Base-by-base conservation (phyloP, 2,329 filamentous ascomycete genomes). In the Ophiocordyceps sinensis region DNA sequence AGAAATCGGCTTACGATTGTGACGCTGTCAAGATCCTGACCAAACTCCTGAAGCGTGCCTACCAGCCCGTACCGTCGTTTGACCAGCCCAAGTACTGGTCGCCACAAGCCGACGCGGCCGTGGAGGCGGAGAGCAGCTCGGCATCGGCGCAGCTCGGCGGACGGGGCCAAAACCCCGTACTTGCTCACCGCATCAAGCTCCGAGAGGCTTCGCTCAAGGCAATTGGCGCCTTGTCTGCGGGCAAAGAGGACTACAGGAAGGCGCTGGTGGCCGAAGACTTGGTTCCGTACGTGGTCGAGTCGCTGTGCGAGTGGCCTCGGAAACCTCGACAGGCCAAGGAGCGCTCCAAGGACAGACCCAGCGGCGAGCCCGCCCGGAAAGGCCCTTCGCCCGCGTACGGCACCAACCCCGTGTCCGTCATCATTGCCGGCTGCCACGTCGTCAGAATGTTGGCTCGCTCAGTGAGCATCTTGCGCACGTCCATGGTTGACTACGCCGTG, bases 171-270 rank as follows among this genome's bases (percentile, higher is more conserved):
- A 68, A 78, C 23, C 69, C 75, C 2, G 58, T 61, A 51, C 72
- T 69, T 53, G 76, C 59, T 48, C 85, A 94, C 58, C 77, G 79
- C 21, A 79, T 88, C 59, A 80, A 72, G 49, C 73, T 87, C 48
- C 77, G 91, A 41, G 83, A 89, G 58, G 80, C 75, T 39, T 75
- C 79, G 2, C 63, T 96, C 15, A 79, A 80, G 52, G 87, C 86
- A 2, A 65, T 96, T 42, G 84, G 84, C n/a, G 82, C 86, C 3
- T 67, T 96, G 39, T 77, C 84, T 2, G 77, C 84, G 3, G 81
- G 82, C 50, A 86, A 87, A 52, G 87, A 96, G 50, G 77, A 83
- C 21, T 85, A 89, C 53, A 74, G 88, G 36, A 94, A 93, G 54
- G 71, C 74, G 0, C 74, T 96, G 37, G 82, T 91, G 40, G 81